These are phyloP conservation scores for Pochonia chlamydosporia DNA, from an alignment of 2,329 filamentous ascomycete species.

Conservation along the genomic window DNA sequence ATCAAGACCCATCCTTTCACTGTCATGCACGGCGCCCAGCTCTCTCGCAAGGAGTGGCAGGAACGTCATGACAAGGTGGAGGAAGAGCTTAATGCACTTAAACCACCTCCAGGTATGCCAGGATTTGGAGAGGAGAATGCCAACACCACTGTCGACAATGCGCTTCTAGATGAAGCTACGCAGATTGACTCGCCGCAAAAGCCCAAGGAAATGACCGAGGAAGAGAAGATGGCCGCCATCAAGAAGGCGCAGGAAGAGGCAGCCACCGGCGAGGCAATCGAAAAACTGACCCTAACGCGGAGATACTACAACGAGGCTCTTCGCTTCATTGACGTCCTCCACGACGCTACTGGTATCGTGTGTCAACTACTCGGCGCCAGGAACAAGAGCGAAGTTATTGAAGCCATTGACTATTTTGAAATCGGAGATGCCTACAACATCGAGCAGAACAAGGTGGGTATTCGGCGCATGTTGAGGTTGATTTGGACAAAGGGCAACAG, in stretches of 20 bases:
- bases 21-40: constrained; percentile 80
- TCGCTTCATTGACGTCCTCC: constrained; percentile 86
- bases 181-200: constrained; percentile 68
- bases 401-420: constrained; percentile 98
- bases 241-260: constrained; percentile 81
- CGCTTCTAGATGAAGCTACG: constrained; percentile 82
- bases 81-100: constrained; percentile 70
- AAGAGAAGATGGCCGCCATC: constrained; percentile 66
- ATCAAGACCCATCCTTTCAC: constrained; percentile 95
- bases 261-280: constrained; percentile 81
- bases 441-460: constrained; percentile 85
- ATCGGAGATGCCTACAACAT: constrained; percentile 94
- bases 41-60: constrained; percentile 82
- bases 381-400: constrained; percentile 98
- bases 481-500: constrained; percentile 99
- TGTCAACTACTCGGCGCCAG: constrained; percentile 86
- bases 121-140: constrained; percentile 54
- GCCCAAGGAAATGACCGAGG: constrained; percentile 64
- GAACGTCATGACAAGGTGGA: constrained; percentile 77
- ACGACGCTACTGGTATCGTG: constrained; percentile 73
- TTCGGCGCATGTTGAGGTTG: constrained; percentile 88
- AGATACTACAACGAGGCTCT: constrained; percentile 92
- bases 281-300: constrained; percentile 79
- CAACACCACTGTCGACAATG: constrained; percentile 67
- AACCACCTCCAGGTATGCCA: constrained; percentile 70